phyloP scores from a whole-genome alignment of 768 basidiomycete species.

The Lactifluus hygrophoroides region DNA sequence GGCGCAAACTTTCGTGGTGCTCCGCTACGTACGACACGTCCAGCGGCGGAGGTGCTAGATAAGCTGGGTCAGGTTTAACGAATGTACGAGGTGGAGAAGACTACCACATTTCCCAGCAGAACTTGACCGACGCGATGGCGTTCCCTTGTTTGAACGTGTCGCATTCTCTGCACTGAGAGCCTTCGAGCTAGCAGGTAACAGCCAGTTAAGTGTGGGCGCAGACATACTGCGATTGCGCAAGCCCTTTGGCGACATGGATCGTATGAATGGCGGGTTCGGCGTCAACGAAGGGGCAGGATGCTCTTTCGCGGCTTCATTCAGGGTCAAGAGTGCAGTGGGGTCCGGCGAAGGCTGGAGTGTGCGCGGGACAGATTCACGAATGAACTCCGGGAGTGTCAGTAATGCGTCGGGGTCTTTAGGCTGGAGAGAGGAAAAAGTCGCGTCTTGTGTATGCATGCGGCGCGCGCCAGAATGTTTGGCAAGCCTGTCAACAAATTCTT shows the following conservation, averaged over 20 bases:
- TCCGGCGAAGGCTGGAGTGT: slow-evolving; percentile 9
- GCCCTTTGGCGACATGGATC: slow-evolving; percentile 26
- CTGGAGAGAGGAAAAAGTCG: slow-evolving; percentile 35
- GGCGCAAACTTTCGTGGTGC: slow-evolving; percentile 78
- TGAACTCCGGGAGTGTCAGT: slow-evolving; percentile 43
- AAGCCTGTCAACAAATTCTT: slow-evolving; percentile 69
- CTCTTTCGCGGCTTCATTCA: slow-evolving; percentile 38
- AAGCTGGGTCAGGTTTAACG: neutral
- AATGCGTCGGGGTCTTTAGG: slow-evolving; percentile 37
- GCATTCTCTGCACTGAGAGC: slow-evolving; percentile 19
- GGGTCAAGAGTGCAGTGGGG: slow-evolving; percentile 20
- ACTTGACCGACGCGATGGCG: slow-evolving; percentile 22
- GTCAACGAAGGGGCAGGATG: slow-evolving; percentile 24
- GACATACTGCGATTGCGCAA: slow-evolving; percentile 31
- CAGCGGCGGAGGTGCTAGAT: slow-evolving; percentile 20
- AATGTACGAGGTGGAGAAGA: neutral
- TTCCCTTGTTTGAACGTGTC: slow-evolving; percentile 15
- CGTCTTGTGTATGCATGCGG: slow-evolving; percentile 74
- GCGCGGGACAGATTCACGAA: slow-evolving; percentile 18
- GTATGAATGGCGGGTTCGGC: slow-evolving; percentile 27
- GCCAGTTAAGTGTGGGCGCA: slow-evolving; percentile 28
- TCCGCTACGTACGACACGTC: slow-evolving; percentile 55
- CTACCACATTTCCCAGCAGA: slow-evolving; percentile 26
- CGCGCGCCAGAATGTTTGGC: slow-evolving; percentile 63
- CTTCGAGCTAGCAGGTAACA: slow-evolving; percentile 22